Conservation (phyloP, 2,329 filamentous ascomycete species). For the Biscogniauxia sp. region DNA sequence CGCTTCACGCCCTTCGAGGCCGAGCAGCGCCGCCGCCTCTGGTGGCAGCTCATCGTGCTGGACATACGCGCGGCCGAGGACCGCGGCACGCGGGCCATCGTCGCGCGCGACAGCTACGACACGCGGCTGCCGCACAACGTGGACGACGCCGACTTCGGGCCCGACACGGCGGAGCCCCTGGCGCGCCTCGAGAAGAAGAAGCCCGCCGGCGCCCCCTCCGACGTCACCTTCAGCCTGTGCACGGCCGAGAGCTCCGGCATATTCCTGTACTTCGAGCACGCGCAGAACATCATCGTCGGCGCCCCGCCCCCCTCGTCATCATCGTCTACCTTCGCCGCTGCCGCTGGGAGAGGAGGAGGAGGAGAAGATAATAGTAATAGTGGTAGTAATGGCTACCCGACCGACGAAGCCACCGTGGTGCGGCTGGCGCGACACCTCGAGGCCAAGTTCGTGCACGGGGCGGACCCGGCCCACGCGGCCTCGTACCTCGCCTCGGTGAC, state of each 20-base stretch:
- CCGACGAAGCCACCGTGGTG: conserved; percentile 39
- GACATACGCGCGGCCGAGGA: conserved; percentile 56
- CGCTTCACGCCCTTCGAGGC: conserved; percentile 49
- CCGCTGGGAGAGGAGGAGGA: background rate
- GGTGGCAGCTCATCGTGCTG: conserved; percentile 62
- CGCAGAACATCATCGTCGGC: conserved; percentile 18
- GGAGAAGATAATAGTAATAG: background rate
- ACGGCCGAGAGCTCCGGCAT: conserved; percentile 39
- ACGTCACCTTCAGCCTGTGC: conserved; percentile 41
- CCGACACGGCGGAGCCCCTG: conserved; percentile 35
- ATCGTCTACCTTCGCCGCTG: background rate
- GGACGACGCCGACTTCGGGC: conserved; percentile 51
- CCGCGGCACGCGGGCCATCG: conserved; percentile 46
- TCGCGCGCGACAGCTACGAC: conserved; percentile 43
- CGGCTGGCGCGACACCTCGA: conserved; percentile 39
- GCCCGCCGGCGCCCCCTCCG: conserved; percentile 34
- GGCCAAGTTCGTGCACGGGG: conserved; percentile 36
- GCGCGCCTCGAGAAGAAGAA: background rate
- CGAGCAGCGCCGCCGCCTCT: conserved; percentile 59
- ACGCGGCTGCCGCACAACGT: conserved; percentile 50
- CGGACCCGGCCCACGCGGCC: conserved; percentile 32
- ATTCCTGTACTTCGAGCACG: conserved; percentile 39
- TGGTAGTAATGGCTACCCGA: conserved; percentile 11
- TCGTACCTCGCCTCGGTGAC: conserved; percentile 39
- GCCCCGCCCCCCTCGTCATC: background rate